Percentiles rank a stretch among this genome's conserved stretches.
Evolutionary conservation across 768 basidiomycete species (phyloP).

Genomic region (Neoboletus subvelutipes): DNA sequence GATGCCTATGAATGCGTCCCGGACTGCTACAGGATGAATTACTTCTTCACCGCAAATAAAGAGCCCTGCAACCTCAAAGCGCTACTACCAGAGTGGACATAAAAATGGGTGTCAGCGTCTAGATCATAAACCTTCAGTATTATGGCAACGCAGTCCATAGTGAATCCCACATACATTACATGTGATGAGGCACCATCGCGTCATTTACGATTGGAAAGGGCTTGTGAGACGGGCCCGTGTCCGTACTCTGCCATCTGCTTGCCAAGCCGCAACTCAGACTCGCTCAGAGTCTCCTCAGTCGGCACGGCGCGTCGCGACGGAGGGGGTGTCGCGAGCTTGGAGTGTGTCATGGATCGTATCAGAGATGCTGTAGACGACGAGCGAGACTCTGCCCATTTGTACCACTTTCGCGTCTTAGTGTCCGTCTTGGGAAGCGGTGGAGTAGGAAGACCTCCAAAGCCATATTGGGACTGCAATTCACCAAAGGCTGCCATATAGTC

Average conservation of each 20-base stretch:
- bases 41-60: background rate
- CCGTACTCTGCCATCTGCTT: constrained; percentile 4
- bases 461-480: constrained; percentile 21
- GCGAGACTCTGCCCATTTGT: constrained; percentile 11
- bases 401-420: constrained; percentile 17
- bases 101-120: background rate
- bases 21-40: too few species aligned
- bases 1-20: background rate
- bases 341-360: background rate
- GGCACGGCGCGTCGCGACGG: background rate
- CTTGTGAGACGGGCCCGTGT: background rate
- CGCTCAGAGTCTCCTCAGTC: background rate
- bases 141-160: background rate
- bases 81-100: background rate
- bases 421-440: background rate
- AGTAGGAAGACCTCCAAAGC: constrained; percentile 6
- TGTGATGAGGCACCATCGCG: background rate
- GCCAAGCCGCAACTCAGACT: background rate
- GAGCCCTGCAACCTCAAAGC: background rate
- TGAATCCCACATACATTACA: background rate
- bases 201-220: background rate
- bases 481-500: constrained; percentile 26
- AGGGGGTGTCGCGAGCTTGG: background rate
- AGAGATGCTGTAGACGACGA: constrained; percentile 20
- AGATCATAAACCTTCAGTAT: background rate